Evolutionary conservation across 2,329 filamentous ascomycete genomes (phyloP).

Genomic region (Phialocephala subalpina): DNA sequence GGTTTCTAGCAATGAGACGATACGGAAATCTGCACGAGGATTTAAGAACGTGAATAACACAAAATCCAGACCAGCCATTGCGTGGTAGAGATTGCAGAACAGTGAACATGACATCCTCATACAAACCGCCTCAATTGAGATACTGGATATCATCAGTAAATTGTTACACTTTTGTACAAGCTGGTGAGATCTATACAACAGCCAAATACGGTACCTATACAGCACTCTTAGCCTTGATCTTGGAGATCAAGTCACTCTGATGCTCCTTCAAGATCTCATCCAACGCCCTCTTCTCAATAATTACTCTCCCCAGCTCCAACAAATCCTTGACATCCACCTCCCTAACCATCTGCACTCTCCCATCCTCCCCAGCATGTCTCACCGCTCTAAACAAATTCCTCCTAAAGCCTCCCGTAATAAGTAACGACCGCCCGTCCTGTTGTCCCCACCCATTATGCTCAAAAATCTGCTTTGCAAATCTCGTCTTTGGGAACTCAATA

Average conservation of each 20-base stretch:
- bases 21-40: background rate
- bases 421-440: slow-evolving; percentile 73
- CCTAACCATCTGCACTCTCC: slow-evolving; percentile 71
- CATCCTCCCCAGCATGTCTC: slow-evolving; percentile 68
- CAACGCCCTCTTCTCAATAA: slow-evolving; percentile 86
- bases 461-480: slow-evolving; percentile 74
- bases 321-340: slow-evolving; percentile 97
- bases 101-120: background rate
- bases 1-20: background rate
- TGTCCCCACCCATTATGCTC: slow-evolving; percentile 74
- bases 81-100: no score
- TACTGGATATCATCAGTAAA: slow-evolving; percentile 6
- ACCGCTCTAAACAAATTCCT: slow-evolving; percentile 73
- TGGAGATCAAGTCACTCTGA: slow-evolving; percentile 65
- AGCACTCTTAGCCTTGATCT: slow-evolving; percentile 35
- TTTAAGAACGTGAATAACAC: background rate
- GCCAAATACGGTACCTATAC: slow-evolving; percentile 29
- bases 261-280: slow-evolving; percentile 77
- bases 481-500: slow-evolving; percentile 58
- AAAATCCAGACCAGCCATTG: background rate
- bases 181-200: background rate
- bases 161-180: slow-evolving; percentile 9
- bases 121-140: no score
- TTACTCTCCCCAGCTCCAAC: slow-evolving; percentile 81
- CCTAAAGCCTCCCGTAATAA: slow-evolving; percentile 72